phyloP scores from a whole-genome alignment of 1,139 yeast genomes.

The Debaryomyces sp. region DNA sequence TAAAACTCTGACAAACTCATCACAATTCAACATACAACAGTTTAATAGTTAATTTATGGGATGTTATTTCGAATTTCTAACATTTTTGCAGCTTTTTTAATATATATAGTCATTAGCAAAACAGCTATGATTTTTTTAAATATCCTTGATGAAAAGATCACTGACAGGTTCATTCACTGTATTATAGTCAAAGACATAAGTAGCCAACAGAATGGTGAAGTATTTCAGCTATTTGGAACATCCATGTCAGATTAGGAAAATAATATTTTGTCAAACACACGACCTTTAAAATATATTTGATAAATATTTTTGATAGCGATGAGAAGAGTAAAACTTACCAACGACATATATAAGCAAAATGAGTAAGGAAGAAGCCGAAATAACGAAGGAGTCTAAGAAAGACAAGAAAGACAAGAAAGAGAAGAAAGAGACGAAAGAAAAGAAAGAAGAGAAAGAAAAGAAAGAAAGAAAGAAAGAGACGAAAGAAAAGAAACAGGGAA shows the following conservation, averaged over 20 bases:
- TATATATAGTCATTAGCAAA: background rate
- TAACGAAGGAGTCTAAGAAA: slow-evolving; percentile 17
- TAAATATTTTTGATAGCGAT: slow-evolving; percentile 6
- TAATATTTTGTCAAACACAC: background rate
- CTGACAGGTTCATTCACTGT: too few species aligned
- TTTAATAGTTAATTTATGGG: too few species aligned
- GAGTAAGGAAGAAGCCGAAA: slow-evolving; percentile 23
- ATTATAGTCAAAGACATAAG: background rate
- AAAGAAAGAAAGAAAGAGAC: too few species aligned
- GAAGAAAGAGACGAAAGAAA: slow-evolving; percentile 21
- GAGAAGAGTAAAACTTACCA: slow-evolving; percentile 3
- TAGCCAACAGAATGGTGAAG: background rate
- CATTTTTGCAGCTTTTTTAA: background rate
- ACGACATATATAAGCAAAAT: slow-evolving; percentile 1
- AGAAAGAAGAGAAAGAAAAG: slow-evolving; percentile 17
- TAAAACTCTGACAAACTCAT: too few species aligned
- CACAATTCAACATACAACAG: too few species aligned
- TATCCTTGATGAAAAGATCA: too few species aligned
- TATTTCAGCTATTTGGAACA: background rate
- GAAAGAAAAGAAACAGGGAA: slow-evolving; percentile 17
- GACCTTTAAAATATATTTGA: slow-evolving; percentile 1
- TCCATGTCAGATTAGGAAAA: background rate
- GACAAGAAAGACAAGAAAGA: slow-evolving; percentile 20
- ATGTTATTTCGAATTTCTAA: too few species aligned
- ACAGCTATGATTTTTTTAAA: too few species aligned